These are phyloP conservation scores for Torrubiellomyces zombiae DNA, from an alignment of 2,329 filamentous ascomycete genomes.

Conservation along the genomic window DNA sequence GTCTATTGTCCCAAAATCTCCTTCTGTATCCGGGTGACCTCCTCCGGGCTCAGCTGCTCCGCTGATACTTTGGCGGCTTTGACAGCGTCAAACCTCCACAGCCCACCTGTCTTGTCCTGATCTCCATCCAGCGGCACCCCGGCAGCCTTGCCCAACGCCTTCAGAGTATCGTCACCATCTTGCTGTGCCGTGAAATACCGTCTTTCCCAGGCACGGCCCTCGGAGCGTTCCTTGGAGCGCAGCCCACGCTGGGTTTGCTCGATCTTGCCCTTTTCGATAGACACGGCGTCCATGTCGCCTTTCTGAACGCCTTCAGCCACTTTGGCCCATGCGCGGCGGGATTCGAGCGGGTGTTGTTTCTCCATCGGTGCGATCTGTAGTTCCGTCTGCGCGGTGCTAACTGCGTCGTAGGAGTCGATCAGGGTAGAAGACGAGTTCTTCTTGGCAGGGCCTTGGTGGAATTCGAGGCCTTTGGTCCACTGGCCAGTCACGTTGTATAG, in stretches of 20 bases:
- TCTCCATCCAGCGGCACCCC: conserved; percentile 35
- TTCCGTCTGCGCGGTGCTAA: conserved; percentile 40
- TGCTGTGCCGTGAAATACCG: conserved; percentile 55
- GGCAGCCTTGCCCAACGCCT: conserved; percentile 25
- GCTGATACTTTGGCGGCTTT: conserved; percentile 23
- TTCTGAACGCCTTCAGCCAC: conserved; percentile 66
- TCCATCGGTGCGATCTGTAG: conserved; percentile 58
- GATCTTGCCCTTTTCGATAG: conserved; percentile 69
- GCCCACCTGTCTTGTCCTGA: conserved; percentile 41
- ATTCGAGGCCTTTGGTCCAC: conserved; percentile 72
- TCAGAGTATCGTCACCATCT: conserved; percentile 27
- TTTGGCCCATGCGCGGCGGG: conserved; percentile 71
- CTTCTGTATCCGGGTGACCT: conserved; percentile 26
- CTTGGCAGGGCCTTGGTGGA: conserved; percentile 48
- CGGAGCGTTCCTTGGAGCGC: conserved; percentile 58
- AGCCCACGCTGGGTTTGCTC: conserved; percentile 70
- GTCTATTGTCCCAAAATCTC: conserved; percentile 23
- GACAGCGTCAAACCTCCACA: conserved; percentile 40
- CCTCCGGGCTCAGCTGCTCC: conserved; percentile 20
- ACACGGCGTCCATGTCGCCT: conserved; percentile 71
- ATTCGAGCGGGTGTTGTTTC: conserved; percentile 74
- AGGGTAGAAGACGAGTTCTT: conserved; percentile 30
- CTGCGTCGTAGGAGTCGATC: conserved; percentile 45
- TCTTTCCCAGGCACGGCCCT: conserved; percentile 62
- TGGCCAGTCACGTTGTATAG: conserved; percentile 75